A percentile compares a stretch with the other conserved stretches of the same genome.
Conservation (phyloP, 768 basidiomycete species). For the Gyrodon lividus region DNA sequence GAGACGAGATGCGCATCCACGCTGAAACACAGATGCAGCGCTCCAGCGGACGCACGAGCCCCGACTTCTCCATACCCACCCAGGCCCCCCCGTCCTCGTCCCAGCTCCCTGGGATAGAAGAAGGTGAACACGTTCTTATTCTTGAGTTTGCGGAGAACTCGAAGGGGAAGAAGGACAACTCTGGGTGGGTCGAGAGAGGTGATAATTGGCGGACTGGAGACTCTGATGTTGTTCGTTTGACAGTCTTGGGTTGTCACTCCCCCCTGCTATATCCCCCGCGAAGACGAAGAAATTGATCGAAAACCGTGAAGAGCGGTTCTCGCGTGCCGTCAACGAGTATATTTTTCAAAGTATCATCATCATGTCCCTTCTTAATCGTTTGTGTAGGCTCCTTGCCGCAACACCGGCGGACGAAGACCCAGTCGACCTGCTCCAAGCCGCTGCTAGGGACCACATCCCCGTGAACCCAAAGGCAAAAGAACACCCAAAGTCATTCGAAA, state of each 20-base stretch:
- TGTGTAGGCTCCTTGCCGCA: constrained; percentile 55
- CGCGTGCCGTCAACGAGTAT: constrained; percentile 68
- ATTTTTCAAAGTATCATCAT: neutral
- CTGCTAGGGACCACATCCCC: constrained; percentile 71
- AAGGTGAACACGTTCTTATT: constrained; percentile 50
- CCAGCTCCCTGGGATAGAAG: constrained; percentile 23
- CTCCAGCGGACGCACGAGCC: constrained; percentile 34
- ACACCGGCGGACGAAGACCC: constrained; percentile 57
- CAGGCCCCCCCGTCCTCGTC: constrained; percentile 17
- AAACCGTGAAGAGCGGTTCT: constrained; percentile 64
- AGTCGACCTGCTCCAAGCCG: constrained; percentile 58
- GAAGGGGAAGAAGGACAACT: constrained; percentile 30
- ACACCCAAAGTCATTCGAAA: constrained; percentile 4
- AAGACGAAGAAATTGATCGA: constrained; percentile 70
- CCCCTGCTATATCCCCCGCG: constrained; percentile 47
- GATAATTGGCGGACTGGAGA: constrained; percentile 1
- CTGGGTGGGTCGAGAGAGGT: constrained; percentile 21
- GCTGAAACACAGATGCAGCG: constrained; percentile 27
- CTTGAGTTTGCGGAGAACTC: constrained; percentile 52
- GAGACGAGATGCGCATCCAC: constrained; percentile 58
- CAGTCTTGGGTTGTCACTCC: constrained; percentile 21
- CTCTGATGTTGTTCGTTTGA: neutral
- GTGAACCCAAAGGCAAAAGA: constrained; percentile 45
- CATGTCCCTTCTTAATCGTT: neutral
- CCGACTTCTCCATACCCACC: constrained; percentile 39